Base-by-base conservation (phyloP, 805 yeast species). In the Lipomyces sp. region DNA sequence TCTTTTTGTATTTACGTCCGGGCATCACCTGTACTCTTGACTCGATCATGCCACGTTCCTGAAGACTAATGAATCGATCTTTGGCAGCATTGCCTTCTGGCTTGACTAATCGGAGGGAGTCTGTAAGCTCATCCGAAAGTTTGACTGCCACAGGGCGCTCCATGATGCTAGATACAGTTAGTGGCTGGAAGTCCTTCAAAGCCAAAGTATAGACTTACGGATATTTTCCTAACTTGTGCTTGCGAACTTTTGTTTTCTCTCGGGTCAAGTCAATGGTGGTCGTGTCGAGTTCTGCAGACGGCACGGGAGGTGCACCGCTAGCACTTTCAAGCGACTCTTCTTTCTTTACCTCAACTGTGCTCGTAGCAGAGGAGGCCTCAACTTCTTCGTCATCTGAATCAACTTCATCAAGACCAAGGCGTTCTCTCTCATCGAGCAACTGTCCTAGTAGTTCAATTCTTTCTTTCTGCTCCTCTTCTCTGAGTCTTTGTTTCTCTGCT, bases 81-180 rank as follows among this genome's bases (percentile, higher is more conserved):
- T 88, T 87, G 56, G 92, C 81, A 65, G 91, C 79, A 76, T 89
- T 90, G 18, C 98, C 98, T 80, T 95, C 99, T 0, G 98, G 95
- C 75, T 86, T 90, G 75, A 95, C 80, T 69, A 87, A 85, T 77
- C 97, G 86, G 73, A 95, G 81, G 15, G 96, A 90, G 73, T 90
- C 96, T 42, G 89, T 86, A 70, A 95, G 83, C 78, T 95, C 99
- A 75, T 91, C 94, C 33, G 96, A 86, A 61, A 95, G 84, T 79
- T 95, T 94, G 34, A 95, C 89, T 73, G 94, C 89, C 50, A 87
- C 71, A 10, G 82, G 80, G 29, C 81, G 81, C 45, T 11, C 87
- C 80, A 18, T 83, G 79, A 68, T 59, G 45, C 54, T 51, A 51
- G 29, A 1, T 51, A 29, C 10, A 10, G 34, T 51, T 51, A 29